A percentile compares a stretch with the other conserved stretches of the same genome.
Conservation (phyloP, 164 flowering plant species). For the Vitis rupestris region DNA sequence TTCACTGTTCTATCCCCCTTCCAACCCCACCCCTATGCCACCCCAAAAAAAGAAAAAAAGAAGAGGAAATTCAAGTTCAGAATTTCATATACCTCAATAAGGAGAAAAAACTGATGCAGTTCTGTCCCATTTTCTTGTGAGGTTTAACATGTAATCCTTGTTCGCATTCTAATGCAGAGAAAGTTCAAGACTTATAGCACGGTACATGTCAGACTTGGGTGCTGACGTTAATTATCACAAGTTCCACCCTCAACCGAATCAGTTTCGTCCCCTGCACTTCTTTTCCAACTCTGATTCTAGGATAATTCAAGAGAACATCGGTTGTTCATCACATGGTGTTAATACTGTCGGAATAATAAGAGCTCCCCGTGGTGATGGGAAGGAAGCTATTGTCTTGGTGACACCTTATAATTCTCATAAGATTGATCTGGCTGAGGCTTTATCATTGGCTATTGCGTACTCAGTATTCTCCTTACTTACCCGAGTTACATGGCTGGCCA, state of each 20-base stretch:
- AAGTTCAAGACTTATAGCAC: conserved; percentile 53
- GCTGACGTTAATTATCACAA: conserved; percentile 81
- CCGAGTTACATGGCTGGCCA: conserved; percentile 91
- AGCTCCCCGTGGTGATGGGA: conserved; percentile 98
- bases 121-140: not conserved
- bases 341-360: conserved; percentile 82
- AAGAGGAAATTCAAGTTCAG: too few species aligned
- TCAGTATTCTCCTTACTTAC: conserved; percentile 75
- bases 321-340: conserved; percentile 48
- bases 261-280: conserved; percentile 70
- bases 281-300: conserved; percentile 57
- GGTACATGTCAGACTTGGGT: conserved; percentile 60
- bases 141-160: not conserved
- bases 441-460: conserved; percentile 71
- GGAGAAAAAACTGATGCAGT: not conserved
- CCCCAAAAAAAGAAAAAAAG: too few species aligned
- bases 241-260: conserved; percentile 52
- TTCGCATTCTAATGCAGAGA: conserved; percentile 39
- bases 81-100: too few species aligned
- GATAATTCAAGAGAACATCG: conserved; percentile 34
- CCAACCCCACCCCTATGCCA: too few species aligned
- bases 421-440: conserved; percentile 43
- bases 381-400: conserved; percentile 92
- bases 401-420: conserved; percentile 73
- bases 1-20: too few species aligned